Conservation (phyloP, 2,329 filamentous ascomycete species). For the Aureobasidium sp. region DNA sequence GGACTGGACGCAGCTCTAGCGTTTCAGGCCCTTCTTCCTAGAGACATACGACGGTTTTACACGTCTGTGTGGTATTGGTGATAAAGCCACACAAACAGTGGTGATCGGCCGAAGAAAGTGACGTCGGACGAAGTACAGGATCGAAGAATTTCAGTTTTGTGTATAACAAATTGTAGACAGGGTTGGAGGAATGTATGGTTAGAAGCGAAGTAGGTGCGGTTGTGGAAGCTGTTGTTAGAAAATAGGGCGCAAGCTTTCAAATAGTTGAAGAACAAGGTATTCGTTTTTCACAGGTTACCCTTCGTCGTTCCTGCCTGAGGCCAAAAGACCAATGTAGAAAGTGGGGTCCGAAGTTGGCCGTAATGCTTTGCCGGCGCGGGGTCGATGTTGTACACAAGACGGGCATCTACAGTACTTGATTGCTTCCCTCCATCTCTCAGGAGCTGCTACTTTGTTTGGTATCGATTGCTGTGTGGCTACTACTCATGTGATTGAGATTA, state of each 20-base stretch:
- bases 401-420: neutral
- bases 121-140: neutral
- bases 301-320: neutral
- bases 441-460: slow-evolving; percentile 2
- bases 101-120: neutral
- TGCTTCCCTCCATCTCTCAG: neutral
- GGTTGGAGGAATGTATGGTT: no score
- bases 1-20: slow-evolving; percentile 10
- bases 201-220: neutral
- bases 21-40: neutral
- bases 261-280: neutral
- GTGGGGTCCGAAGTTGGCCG: slow-evolving; percentile 2
- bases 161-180: neutral
- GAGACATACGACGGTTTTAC: neutral
- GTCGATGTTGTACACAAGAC: neutral
- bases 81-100: neutral
- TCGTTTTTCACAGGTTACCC: neutral
- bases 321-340: neutral
- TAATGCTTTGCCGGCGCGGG: slow-evolving; percentile 1
- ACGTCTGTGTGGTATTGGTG: neutral
- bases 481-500: neutral
- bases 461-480: neutral
- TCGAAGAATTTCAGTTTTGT: neutral
- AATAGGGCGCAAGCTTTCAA: neutral
- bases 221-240: neutral